Evolutionary conservation across 768 basidiomycete genomes (phyloP).

Genomic region (Gloeostereum incarnatum): DNA sequence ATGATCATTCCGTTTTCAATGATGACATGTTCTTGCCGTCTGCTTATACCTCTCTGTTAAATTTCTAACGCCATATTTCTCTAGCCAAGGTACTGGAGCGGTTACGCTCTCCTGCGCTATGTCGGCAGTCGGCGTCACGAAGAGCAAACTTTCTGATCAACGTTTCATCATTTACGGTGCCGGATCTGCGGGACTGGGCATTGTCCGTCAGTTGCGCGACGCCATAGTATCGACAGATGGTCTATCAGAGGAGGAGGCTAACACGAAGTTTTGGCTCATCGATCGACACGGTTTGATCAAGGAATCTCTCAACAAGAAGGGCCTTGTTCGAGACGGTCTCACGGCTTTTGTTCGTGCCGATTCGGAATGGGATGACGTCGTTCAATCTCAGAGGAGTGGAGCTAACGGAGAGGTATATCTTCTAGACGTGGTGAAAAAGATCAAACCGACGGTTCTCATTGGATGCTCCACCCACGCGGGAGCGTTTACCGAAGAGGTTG

Average conservation of each 20-base stretch:
- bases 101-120: slow-evolving; percentile 65
- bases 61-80: slow-evolving; percentile 1
- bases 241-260: slow-evolving; percentile 48
- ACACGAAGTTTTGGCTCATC: slow-evolving; percentile 59
- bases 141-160: slow-evolving; percentile 58
- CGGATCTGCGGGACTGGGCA: slow-evolving; percentile 77
- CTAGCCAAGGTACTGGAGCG: slow-evolving; percentile 67
- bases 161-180: slow-evolving; percentile 74
- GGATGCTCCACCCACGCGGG: slow-evolving; percentile 75
- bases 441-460: slow-evolving; percentile 77
- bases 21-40: slow-evolving; percentile 74
- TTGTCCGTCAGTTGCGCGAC: slow-evolving; percentile 66
- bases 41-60: neutral
- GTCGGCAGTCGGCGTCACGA: slow-evolving; percentile 61
- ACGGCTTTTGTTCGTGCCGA: slow-evolving; percentile 49
- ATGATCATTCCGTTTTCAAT: slow-evolving; percentile 68
- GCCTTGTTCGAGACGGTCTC: slow-evolving; percentile 34
- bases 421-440: slow-evolving; percentile 59
- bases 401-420: slow-evolving; percentile 37
- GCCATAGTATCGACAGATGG: slow-evolving; percentile 56
- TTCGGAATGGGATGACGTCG: slow-evolving; percentile 40
- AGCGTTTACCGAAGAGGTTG: slow-evolving; percentile 68
- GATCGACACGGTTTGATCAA: slow-evolving; percentile 62
- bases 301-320: slow-evolving; percentile 29
- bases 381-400: slow-evolving; percentile 15